phyloP scores from a whole-genome alignment of 495 filamentous ascomycete species.

The Halenospora varia region DNA sequence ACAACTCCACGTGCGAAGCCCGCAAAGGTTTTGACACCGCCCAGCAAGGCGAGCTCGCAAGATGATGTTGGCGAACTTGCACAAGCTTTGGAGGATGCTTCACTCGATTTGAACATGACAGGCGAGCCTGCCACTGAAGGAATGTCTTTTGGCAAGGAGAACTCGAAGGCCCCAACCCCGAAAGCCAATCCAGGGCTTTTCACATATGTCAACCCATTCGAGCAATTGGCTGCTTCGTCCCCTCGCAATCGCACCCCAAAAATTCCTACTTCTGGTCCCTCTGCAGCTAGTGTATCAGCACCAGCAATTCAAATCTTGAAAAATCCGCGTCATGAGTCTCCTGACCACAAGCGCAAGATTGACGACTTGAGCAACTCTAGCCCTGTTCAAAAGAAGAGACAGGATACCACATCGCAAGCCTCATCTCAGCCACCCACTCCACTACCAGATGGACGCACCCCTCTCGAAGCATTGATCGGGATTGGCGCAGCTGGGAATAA shows the following conservation, averaged over 20 bases:
- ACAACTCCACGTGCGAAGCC: slow-evolving; percentile 22
- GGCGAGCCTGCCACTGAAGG: slow-evolving; percentile 15
- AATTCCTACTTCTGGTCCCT: slow-evolving; percentile 9
- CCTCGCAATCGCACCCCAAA: slow-evolving; percentile 53
- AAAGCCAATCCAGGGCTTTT: slow-evolving; percentile 53
- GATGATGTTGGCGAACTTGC: slow-evolving; percentile 19
- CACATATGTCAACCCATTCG: slow-evolving; percentile 78
- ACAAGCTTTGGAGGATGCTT: slow-evolving; percentile 20
- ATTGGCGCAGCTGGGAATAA: slow-evolving; percentile 31
- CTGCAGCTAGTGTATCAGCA: slow-evolving; percentile 1
- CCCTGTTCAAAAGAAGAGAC: slow-evolving; percentile 39
- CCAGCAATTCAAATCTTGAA: slow-evolving; percentile 26
- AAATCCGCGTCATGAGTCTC: slow-evolving; percentile 20
- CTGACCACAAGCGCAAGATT: slow-evolving; percentile 21
- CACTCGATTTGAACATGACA: slow-evolving; percentile 20
- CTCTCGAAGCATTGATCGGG: slow-evolving; percentile 34
- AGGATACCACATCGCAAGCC: slow-evolving; percentile 37
- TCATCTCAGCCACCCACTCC: slow-evolving; percentile 21
- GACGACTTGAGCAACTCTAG: slow-evolving; percentile 28
- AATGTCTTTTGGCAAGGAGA: slow-evolving; percentile 16
- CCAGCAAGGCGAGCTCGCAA: slow-evolving; percentile 18
- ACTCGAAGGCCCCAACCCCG: slow-evolving; percentile 10
- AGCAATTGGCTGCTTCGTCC: slow-evolving; percentile 64
- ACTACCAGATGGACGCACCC: slow-evolving; percentile 29
- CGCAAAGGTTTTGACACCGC: slow-evolving; percentile 17